These are phyloP conservation scores for Quercus phellos DNA, from an alignment of 331 rosid species.

Conservation along the genomic window DNA sequence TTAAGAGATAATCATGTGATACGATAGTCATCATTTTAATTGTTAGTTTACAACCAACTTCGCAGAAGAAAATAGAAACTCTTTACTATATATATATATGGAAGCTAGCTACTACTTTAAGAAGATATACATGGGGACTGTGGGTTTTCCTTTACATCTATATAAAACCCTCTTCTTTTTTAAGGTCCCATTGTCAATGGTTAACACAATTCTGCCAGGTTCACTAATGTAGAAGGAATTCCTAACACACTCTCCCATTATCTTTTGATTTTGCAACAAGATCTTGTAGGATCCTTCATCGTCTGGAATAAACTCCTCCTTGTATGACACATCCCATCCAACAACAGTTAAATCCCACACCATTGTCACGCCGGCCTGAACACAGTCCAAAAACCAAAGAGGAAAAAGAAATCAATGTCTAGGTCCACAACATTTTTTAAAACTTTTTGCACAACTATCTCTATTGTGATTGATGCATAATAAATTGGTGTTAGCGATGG, in stretches of 20 bases:
- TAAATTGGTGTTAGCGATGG: too few relatives aligned
- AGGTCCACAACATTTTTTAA: too few relatives aligned
- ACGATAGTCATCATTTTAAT: too few relatives aligned
- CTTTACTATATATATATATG: not conserved
- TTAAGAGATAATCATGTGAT: too few relatives aligned
- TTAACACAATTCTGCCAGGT: slow-evolving; percentile 71
- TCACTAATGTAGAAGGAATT: slow-evolving; percentile 82
- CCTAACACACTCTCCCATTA: slow-evolving; percentile 50
- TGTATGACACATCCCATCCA: slow-evolving; percentile 85
- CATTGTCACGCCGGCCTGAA: slow-evolving; percentile 63
- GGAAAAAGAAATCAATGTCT: not conserved
- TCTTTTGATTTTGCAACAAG: slow-evolving; percentile 57
- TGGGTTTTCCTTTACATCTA: slow-evolving; percentile 60
- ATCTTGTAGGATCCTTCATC: slow-evolving; percentile 82
- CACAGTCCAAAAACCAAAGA: slow-evolving; percentile 4
- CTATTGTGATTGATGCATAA: too few relatives aligned
- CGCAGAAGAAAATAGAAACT: not conserved
- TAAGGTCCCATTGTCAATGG: slow-evolving; percentile 55
- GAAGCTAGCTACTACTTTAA: not conserved
- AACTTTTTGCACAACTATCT: too few relatives aligned
- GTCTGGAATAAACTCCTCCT: slow-evolving; percentile 84
- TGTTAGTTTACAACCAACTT: not conserved
- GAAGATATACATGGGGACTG: slow-evolving; percentile 53
- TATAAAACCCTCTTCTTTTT: slow-evolving; percentile 55
- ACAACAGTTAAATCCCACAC: slow-evolving; percentile 75